A percentile compares a stretch with the other conserved stretches of the same genome.
These are phyloP conservation scores for Alternaria panax DNA, from an alignment of 2,329 filamentous ascomycete species.

Conservation along the genomic window DNA sequence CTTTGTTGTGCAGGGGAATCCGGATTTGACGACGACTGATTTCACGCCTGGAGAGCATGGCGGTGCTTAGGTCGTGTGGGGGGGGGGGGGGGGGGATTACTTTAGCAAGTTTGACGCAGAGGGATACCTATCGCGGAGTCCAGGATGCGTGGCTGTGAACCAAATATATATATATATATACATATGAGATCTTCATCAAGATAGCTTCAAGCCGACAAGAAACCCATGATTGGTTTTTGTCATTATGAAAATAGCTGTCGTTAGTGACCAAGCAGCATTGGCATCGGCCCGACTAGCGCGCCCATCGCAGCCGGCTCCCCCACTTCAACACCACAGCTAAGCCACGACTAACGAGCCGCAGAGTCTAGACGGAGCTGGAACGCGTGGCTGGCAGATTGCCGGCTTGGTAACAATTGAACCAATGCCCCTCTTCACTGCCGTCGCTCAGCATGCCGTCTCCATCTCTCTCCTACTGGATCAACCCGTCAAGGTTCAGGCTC, in stretches of 20 bases:
- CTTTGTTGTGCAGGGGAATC: constrained; percentile 50
- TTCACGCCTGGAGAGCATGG: constrained; percentile 28
- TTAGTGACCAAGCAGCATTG: neutral
- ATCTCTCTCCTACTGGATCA: neutral
- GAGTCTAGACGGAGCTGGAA: constrained; percentile 17
- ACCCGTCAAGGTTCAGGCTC: neutral
- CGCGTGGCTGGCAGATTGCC: neutral
- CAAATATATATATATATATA: too few relatives aligned
- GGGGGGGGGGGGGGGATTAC: too few relatives aligned
- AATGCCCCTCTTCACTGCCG: neutral
- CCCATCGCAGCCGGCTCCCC: constrained; percentile 9
- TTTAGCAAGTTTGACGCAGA: too few relatives aligned
- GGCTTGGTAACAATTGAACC: constrained; percentile 2
- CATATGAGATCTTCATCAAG: too few relatives aligned
- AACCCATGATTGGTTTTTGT: too few relatives aligned
- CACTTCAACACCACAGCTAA: constrained; percentile 23
- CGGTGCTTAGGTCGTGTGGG: constrained; percentile 2
- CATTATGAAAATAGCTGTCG: neutral
- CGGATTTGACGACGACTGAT: constrained; percentile 47
- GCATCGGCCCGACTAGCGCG: constrained; percentile 11
- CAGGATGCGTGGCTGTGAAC: too few relatives aligned
- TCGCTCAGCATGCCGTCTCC: neutral
- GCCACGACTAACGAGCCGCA: constrained; percentile 15
- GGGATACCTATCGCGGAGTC: too few relatives aligned
- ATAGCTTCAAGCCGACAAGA: too few relatives aligned